Evolutionary conservation across 768 basidiomycete species (phyloP).

Genomic region (Boletellus ananas): DNA sequence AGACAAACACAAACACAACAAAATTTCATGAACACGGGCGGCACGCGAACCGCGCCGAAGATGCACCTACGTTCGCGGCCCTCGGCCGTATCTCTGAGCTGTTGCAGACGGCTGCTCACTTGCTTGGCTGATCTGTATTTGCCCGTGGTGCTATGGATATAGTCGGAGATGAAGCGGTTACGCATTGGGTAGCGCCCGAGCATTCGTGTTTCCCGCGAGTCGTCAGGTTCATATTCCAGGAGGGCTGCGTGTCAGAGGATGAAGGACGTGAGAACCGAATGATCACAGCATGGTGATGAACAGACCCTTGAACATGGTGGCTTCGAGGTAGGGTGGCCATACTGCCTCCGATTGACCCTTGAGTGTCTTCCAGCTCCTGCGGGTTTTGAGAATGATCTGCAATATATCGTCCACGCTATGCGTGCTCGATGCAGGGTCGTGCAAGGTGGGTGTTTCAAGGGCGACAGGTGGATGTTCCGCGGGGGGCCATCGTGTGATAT

Average conservation of each 20-base stretch:
- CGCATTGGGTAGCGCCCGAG: constrained; percentile 75
- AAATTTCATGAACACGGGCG: constrained; percentile 23
- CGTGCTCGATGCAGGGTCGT: constrained; percentile 9
- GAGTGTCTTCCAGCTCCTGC: constrained; percentile 75
- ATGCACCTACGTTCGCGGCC: constrained; percentile 61
- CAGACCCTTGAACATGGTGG: constrained; percentile 69
- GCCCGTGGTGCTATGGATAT: constrained; percentile 66
- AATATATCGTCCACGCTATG: constrained; percentile 49
- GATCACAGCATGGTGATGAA: constrained; percentile 5
- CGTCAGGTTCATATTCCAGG: constrained; percentile 69
- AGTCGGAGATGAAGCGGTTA: constrained; percentile 77
- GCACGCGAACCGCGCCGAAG: constrained; percentile 24
- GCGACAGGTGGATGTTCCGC: constrained; percentile 5
- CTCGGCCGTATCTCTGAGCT: constrained; percentile 69
- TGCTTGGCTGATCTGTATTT: constrained; percentile 72
- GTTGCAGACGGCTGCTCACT: constrained; percentile 77
- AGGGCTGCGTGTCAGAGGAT: constrained; percentile 42
- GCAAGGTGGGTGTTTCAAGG: constrained; percentile 8
- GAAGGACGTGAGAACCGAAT: constrained; percentile 19
- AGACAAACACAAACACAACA: constrained; percentile 31
- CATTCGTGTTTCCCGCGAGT: constrained; percentile 67
- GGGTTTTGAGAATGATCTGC: constrained; percentile 59
- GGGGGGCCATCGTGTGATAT: constrained; percentile 1
- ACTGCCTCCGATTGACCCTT: constrained; percentile 66
- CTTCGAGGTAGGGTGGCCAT: constrained; percentile 79